Evolutionary conservation across 495 filamentous ascomycete genomes (phyloP).

Genomic region (Podospora comata): DNA sequence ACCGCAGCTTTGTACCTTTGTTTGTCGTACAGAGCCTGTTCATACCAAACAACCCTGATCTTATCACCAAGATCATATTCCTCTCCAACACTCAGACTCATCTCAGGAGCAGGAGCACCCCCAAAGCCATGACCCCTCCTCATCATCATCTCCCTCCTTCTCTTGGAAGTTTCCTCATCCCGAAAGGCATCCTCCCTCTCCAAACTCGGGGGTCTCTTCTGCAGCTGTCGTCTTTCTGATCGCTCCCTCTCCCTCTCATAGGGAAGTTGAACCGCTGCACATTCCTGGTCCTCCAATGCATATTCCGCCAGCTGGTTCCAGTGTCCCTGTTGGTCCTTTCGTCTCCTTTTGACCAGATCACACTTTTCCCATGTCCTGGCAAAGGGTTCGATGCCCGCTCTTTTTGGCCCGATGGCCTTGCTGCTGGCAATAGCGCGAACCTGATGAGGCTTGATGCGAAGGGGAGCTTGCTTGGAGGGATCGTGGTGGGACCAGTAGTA

Average conservation of each 20-base stretch:
- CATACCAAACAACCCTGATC: not conserved
- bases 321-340: not conserved
- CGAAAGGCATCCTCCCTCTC: slow-evolving; percentile 45
- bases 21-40: not conserved
- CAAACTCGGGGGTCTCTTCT: slow-evolving; percentile 33
- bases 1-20: not conserved
- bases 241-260: not conserved
- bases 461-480: not conserved
- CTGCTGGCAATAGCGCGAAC: not conserved
- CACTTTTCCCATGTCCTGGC: not conserved
- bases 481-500: not conserved
- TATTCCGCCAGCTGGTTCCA: not conserved
- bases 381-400: not conserved
- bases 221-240: not conserved
- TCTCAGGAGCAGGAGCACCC: not conserved
- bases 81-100: not conserved
- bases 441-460: not conserved
- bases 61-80: slow-evolving; percentile 23
- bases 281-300: not conserved
- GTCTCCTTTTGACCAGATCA: not conserved
- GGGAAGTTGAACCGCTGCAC: not conserved
- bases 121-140: not conserved
- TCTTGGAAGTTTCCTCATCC: slow-evolving; percentile 26
- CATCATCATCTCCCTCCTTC: not conserved
- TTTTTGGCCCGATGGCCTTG: not conserved